Evolutionary conservation across 139 green algal species (phyloP).

Genomic region (Closterium sp.): DNA sequence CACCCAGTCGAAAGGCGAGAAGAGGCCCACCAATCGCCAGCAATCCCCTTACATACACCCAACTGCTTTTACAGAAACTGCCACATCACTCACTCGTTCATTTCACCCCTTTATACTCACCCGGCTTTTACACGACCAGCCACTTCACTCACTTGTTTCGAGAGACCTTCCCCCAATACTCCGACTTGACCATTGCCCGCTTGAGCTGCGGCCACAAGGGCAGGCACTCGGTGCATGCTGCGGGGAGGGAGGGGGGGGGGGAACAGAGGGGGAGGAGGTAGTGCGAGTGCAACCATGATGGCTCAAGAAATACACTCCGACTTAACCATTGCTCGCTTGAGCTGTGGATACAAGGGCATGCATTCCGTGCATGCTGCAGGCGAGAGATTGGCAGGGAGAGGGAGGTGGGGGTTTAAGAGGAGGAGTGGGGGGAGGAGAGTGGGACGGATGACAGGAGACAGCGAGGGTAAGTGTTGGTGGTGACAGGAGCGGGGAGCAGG

Average conservation of each 20-base stretch:
- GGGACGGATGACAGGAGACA: no score
- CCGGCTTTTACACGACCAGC: neutral
- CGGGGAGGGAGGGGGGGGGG: no score
- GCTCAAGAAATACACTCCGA: no score
- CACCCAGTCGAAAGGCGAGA: no score
- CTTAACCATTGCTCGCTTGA: conserved; percentile 12
- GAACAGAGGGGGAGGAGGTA: no score
- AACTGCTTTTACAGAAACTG: no score
- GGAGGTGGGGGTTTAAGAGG: neutral
- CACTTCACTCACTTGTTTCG: neutral
- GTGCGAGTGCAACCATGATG: no score
- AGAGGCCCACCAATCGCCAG: no score
- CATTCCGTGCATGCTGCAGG: conserved; percentile 19
- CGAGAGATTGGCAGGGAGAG: neutral
- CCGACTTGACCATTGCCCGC: neutral
- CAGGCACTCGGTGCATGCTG: conserved; percentile 25
- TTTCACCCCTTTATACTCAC: neutral
- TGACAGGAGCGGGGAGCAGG: no score
- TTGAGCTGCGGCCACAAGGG: conserved; percentile 19
- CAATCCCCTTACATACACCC: no score
- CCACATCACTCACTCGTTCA: no score
- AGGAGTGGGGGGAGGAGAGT: neutral
- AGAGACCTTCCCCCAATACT: neutral
- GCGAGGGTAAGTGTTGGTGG: no score
- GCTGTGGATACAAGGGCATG: conserved; percentile 7